These are phyloP conservation scores for Brachypodium distachyon DNA, from an alignment of 202 grass and related monocot species.

Conservation along the genomic window DNA sequence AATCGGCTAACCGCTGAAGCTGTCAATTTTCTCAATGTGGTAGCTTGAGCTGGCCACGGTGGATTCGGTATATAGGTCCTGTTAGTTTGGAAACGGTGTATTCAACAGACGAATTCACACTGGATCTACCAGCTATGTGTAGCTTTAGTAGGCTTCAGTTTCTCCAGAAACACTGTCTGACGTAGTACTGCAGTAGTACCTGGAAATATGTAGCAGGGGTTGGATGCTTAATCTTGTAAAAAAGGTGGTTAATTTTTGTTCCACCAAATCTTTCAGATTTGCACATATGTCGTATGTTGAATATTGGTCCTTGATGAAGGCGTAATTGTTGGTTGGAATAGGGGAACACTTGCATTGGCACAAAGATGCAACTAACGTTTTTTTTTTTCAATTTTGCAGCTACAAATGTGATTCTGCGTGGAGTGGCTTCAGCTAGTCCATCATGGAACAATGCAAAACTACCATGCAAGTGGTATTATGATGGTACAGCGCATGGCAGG, in stretches of 20 bases:
- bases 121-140: not conserved
- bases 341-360: not conserved
- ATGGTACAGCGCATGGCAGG: not conserved
- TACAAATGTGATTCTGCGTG: not conserved
- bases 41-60: not conserved
- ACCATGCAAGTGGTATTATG: not conserved
- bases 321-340: not conserved
- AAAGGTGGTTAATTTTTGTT: not conserved
- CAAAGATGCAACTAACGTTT: not conserved
- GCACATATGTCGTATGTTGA: not conserved
- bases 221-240: not conserved
- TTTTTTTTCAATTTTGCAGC: conserved; percentile 7
- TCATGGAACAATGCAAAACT: not conserved
- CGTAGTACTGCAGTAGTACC: not conserved
- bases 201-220: not conserved
- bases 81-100: not conserved
- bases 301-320: not conserved
- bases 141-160: not conserved
- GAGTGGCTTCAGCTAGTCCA: not conserved
- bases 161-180: not conserved
- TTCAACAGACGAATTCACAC: not conserved
- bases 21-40: not conserved
- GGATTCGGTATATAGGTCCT: not conserved
- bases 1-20: too few relatives aligned
- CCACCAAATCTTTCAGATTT: not conserved